Evolutionary conservation across 352 stramenopile species (phyloP), one percentile per base, ranked within the genome.

Genomic region (Thraustotheca clavata): DNA sequence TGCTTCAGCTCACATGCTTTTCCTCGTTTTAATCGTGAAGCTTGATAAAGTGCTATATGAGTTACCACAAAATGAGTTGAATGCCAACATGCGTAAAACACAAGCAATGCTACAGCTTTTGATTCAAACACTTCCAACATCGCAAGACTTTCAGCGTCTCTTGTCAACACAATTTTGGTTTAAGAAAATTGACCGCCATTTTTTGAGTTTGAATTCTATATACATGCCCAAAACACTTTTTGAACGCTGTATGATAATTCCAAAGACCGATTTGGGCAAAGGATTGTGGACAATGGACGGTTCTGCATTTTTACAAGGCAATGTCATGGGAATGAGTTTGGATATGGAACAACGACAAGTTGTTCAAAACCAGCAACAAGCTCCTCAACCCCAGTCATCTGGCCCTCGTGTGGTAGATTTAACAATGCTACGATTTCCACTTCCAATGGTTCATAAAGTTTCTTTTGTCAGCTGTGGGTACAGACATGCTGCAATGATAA

Each of bases 381-480:
- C 43, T 24, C 43, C 43, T 14, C 11, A 18, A 2, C 11, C 43
- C 24, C 50, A 60, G 12, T 11, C 46, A 33, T 14, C 20, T 8
- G 57, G 47, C 41, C 57, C 57, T n/a, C 34, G 36, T 14, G 65
- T 63, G 6, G 41, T 52, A 32, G 69, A 74, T 6, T 49, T 90
- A 14, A 72, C 57, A 0, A 57, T 84, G 36, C 43, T 89, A 0
- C 67, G 59, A 4, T 72, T 91, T 4, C 81, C 79, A 2, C 69
- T 73, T 0, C 76, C 81, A 7, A 57, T 84, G 27, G 76, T 79
- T 34, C 74, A 74, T n/a, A 74, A 88, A 3, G 60, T 87, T 1
- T 74, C 87, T 12, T 62, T 52, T 31, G 79, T 94, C 3, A 75
- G 77, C 0, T 94, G 84, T 59, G 84, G 84, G 0, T 94, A 91